Conservation (phyloP, 2,329 filamentous ascomycete genomes). For the Arthrinium phaeospermum region DNA sequence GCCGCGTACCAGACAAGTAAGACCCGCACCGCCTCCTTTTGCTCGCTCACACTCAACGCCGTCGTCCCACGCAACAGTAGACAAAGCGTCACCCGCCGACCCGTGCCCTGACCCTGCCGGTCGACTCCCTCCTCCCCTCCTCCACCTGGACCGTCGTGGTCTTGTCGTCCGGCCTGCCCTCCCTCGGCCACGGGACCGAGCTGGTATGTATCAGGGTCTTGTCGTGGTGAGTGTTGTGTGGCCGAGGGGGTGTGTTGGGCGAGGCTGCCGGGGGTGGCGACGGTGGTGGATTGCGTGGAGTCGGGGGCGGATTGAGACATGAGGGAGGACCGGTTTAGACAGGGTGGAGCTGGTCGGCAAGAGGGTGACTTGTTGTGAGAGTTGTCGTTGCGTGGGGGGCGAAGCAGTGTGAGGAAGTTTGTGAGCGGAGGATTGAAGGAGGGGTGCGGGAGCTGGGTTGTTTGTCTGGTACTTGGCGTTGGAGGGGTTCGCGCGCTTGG, state of each 20-base stretch:
- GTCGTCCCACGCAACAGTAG: background rate
- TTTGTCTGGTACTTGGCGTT: too few species aligned
- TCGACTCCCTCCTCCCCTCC: background rate
- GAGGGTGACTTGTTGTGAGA: background rate
- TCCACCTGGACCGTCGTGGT: background rate
- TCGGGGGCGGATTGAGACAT: background rate
- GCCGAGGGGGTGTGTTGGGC: background rate
- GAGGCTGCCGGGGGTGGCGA: background rate
- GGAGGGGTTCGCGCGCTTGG: too few species aligned
- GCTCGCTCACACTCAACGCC: background rate
- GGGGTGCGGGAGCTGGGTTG: too few species aligned
- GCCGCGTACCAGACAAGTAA: background rate
- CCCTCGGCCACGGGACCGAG: background rate
- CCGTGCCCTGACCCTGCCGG: background rate
- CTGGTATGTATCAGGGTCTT: background rate
- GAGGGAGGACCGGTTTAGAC: background rate
- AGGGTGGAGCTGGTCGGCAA: too few species aligned
- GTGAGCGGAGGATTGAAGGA: background rate
- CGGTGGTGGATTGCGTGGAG: background rate
- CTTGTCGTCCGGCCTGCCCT: background rate
- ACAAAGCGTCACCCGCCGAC: background rate
- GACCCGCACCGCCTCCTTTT: too few species aligned
- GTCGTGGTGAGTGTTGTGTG: background rate
- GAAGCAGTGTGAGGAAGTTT: background rate
- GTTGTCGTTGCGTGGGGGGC: background rate